Conservation (phyloP, 257 asterid genomes). For the Coffea eugenioides region DNA sequence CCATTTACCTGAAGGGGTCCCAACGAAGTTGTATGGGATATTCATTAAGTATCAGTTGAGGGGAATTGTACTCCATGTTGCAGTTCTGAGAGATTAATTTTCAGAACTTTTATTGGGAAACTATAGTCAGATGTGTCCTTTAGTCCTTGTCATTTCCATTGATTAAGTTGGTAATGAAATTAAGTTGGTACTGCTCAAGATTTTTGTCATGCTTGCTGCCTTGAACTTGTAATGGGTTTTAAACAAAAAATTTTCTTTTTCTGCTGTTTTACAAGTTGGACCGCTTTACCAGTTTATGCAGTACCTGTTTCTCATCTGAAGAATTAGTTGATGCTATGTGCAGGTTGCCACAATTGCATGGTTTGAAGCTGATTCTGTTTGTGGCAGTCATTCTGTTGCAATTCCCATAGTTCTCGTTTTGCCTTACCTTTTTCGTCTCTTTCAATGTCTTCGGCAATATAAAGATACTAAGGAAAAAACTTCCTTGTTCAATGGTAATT, state of each 20-base stretch:
- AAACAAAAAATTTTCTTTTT: not conserved
- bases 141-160: not conserved
- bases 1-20: no score
- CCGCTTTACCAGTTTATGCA: not conserved
- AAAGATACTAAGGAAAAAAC: conserved; percentile 87
- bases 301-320: conserved; percentile 25
- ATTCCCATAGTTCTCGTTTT: conserved; percentile 86
- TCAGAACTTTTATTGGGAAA: not conserved
- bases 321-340: conserved; percentile 24
- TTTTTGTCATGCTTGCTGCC: not conserved
- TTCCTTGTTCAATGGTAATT: conserved; percentile 76
- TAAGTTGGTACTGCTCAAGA: not conserved
- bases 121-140: not conserved
- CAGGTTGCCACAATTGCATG: conserved; percentile 99
- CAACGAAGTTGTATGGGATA: no score
- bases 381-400: conserved; percentile 97
- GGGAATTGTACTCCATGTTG: not conserved
- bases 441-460: conserved; percentile 96
- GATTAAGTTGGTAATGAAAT: not conserved
- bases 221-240: not conserved
- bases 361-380: conserved; percentile 98
- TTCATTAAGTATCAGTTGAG: no score
- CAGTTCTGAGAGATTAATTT: not conserved
- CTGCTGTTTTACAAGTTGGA: not conserved
- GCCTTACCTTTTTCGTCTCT: conserved; percentile 89